Base-by-base conservation (phyloP, 306 rosid species). In the Arachis hypogaea region DNA sequence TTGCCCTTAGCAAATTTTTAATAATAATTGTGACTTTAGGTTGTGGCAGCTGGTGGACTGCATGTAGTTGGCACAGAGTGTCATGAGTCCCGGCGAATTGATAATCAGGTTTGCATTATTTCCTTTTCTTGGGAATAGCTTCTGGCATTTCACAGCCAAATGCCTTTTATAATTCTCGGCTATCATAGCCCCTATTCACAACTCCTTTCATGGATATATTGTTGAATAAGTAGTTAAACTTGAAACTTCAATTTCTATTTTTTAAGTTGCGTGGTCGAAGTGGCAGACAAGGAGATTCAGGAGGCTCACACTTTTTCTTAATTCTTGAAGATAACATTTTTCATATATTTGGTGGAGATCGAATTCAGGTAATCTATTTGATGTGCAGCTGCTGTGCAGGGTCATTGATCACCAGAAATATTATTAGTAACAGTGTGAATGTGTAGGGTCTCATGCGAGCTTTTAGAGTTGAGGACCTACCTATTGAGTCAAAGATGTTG, bases 321-420 rank as follows among this genome's bases (percentile, higher is more conserved):
- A 94, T 97, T 82, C 96, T 94, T 78, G 98, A 94, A 84, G 98
- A 94, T 82, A 94, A 94, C 80, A 86, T 94, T 79, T 94, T 94
- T 66, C 89, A 96, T 54, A 90, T 94, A 69, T 94, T 94, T 89
- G 98, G 98, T 42, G 98, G 98, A 43, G 97, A 94, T 52, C 80
- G 97, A 70, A 91, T 91, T 74, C 93, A 94, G 97, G 98, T 94
- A 86, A 69, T 78, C 43, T 50, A 30, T 38, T 71, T 71, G 80
- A 63, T 80, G 36, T 66, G 58, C 41, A 64, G 65, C 74, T 70
- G 85, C 70, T 65, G 60, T 33, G 42, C 46, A 36, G 40, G 72
- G 71, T 56, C 11, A 42, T 76, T 71, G 45, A 62, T 60, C 74
- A 54, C 57, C 75, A 57, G 42, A 67, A 6, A 54, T 29, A 70